These are phyloP conservation scores for Brassica rapa DNA, from an alignment of 345 rosid genomes.

Conservation along the genomic window DNA sequence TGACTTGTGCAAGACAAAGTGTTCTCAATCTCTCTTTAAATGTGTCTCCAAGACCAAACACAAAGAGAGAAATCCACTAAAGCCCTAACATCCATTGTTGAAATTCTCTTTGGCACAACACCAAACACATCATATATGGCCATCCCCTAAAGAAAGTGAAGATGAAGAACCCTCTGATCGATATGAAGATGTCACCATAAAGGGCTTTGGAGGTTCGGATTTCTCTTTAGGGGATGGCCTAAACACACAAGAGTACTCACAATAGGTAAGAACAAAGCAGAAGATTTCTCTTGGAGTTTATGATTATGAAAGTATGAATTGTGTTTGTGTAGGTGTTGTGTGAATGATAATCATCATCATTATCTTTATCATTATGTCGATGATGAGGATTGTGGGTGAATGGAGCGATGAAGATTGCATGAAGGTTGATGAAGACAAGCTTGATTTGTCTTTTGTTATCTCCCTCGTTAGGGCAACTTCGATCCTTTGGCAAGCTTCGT, in stretches of 20 bases:
- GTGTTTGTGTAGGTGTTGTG: slow-evolving; percentile 33
- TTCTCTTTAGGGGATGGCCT: slow-evolving; percentile 37
- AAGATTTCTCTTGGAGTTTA: neutral
- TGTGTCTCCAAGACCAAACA: slow-evolving; percentile 41
- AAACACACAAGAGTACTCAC: slow-evolving; percentile 29
- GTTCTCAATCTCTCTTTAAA: slow-evolving; percentile 27
- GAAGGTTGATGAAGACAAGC: slow-evolving; percentile 44
- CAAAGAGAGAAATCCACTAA: slow-evolving; percentile 36
- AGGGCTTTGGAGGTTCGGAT: slow-evolving; percentile 25
- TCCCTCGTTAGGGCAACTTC: slow-evolving; percentile 48
- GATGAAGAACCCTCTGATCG: slow-evolving; percentile 27
- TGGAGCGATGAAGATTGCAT: slow-evolving; percentile 50
- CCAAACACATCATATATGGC: slow-evolving; percentile 28
- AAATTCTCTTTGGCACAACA: slow-evolving; percentile 44
- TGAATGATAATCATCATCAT: slow-evolving; percentile 24
- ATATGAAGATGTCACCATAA: slow-evolving; percentile 29
- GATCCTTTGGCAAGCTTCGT: slow-evolving; percentile 50
- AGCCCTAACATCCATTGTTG: slow-evolving; percentile 30
- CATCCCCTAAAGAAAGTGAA: slow-evolving; percentile 34
- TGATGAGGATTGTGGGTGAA: slow-evolving; percentile 37
- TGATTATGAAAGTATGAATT: neutral
- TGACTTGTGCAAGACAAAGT: slow-evolving; percentile 18
- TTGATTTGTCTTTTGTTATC: slow-evolving; percentile 35
- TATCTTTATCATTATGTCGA: slow-evolving; percentile 15
- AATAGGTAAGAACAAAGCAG: slow-evolving; percentile 24